phyloP scores from a whole-genome alignment of 768 basidiomycete genomes.

The Cystobasidium onofrii region DNA sequence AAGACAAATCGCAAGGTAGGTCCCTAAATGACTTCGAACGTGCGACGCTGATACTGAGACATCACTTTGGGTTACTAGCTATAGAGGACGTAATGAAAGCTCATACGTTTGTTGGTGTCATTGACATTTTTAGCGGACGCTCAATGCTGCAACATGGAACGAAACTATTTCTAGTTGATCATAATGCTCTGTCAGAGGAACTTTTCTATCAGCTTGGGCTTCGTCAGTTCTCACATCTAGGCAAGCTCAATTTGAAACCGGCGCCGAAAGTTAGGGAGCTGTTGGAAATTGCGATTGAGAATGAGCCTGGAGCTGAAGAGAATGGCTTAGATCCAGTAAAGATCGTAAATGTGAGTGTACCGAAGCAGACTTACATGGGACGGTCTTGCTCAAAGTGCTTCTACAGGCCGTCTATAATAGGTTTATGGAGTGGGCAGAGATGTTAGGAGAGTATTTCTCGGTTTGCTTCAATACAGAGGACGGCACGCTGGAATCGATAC shows the following conservation, averaged over 20 bases:
- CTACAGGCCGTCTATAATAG: conserved; percentile 29
- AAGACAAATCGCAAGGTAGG: conserved; percentile 62
- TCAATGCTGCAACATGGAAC: conserved; percentile 80
- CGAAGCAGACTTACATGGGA: not conserved
- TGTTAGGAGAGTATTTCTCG: conserved; percentile 89
- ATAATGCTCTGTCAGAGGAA: conserved; percentile 79
- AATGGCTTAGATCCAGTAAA: conserved; percentile 55
- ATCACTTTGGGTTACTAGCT: conserved; percentile 50
- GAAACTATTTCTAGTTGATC: conserved; percentile 80
- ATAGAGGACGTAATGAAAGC: conserved; percentile 73
- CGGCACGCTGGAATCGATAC: conserved; percentile 67
- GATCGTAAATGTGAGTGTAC: conserved; percentile 60
- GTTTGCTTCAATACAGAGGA: conserved; percentile 57
- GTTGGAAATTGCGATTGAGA: conserved; percentile 67
- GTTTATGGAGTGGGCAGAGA: conserved; percentile 52
- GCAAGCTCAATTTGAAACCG: conserved; percentile 70
- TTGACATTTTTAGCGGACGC: conserved; percentile 63
- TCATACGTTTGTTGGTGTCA: conserved; percentile 86
- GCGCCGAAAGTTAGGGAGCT: conserved; percentile 64
- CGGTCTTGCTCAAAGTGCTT: not conserved
- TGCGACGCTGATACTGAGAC: too few relatives aligned
- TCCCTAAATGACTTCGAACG: not conserved
- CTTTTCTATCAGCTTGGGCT: conserved; percentile 89
- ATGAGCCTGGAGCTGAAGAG: conserved; percentile 53
- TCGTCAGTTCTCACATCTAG: conserved; percentile 78